Base-by-base conservation (phyloP, 345 rosid genomes). In the Rhodamnia argentea region DNA sequence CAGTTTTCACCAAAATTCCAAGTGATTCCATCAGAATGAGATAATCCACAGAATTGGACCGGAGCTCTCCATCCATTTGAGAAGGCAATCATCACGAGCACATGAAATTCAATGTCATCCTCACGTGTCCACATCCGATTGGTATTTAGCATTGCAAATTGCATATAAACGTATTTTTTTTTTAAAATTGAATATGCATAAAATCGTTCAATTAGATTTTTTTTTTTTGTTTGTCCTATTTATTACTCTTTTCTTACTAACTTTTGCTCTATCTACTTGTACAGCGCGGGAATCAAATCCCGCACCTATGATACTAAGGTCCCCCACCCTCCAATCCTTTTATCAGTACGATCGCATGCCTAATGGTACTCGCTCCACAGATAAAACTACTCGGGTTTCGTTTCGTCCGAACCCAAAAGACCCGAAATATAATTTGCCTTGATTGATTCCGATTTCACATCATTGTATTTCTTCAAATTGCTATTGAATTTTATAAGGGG, bases 41-140 rank as follows among this genome's bases (percentile, higher is more conserved):
- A 16, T 16, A n/a, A 32, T 64, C 44, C 24, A 18, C 47, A 11
- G 44, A 16, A 16, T n/a, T 9, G 78, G 78, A 64, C 24, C 24
- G 12, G 57, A 23, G n/a, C 60, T 47, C 13, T 10, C 16, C 13
- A 5, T 14, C 16, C 54, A 52, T 52, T 52, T 16, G 18, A 52
- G 14, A 4, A 6, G 18, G 4, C 16, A 52, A 52, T 52, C 16
- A 15, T 62, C 40, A 27, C 4, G 1, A 29, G 1, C 27, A 1
- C 84, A 57, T 86, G 75, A 85, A 88, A 55, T 88, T 88, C 90
- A 88, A 64, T 32, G 50, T 84, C 81, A 5, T 52, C 50, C 0
- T 27, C 90, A 85, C 87, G 83, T 88, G 90, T 89, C 87, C 0
- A 0, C 5, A 10, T 13, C 13, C 4, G 5, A 90, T 89, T 89